Conservation (phyloP, 2,329 filamentous ascomycete species). For the Nothopassalora personata region DNA sequence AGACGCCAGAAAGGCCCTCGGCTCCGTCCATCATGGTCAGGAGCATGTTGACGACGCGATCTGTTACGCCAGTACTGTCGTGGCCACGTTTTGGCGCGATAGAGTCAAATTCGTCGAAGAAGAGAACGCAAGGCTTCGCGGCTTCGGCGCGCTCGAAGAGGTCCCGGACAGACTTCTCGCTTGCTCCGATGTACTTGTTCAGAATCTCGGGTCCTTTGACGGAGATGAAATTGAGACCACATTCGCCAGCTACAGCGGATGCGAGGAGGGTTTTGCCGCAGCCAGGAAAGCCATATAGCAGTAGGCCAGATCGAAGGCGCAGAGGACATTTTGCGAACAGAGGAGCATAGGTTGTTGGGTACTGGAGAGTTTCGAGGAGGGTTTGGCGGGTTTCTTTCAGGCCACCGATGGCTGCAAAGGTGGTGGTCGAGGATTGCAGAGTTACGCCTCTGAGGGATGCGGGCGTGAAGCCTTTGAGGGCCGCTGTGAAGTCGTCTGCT, state of each 20-base stretch:
- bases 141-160: conserved; percentile 89
- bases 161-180: conserved; percentile 91
- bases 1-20: conserved; percentile 89
- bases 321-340: conserved; percentile 96
- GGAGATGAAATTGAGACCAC: conserved; percentile 94
- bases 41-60: conserved; percentile 95
- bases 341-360: conserved; percentile 94
- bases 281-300: conserved; percentile 91
- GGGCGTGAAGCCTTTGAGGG: conserved; percentile 87
- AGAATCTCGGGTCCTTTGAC: conserved; percentile 97
- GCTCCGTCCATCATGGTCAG: conserved; percentile 98
- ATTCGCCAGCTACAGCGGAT: conserved; percentile 95
- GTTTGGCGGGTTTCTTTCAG: conserved; percentile 79
- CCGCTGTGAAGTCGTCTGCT: conserved; percentile 72
- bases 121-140: conserved; percentile 86
- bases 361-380: conserved; percentile 91
- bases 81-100: conserved; percentile 97
- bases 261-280: conserved; percentile 96
- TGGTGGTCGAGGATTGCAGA: conserved; percentile 85
- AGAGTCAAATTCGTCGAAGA: conserved; percentile 98
- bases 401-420: conserved; percentile 87
- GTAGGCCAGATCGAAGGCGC: conserved; percentile 83
- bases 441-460: conserved; percentile 92
- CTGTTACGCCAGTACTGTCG: conserved; percentile 96
- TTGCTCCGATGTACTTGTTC: conserved; percentile 98